phyloP scores from a whole-genome alignment of 805 yeast species.

The Saccharomyces eubayanus region DNA sequence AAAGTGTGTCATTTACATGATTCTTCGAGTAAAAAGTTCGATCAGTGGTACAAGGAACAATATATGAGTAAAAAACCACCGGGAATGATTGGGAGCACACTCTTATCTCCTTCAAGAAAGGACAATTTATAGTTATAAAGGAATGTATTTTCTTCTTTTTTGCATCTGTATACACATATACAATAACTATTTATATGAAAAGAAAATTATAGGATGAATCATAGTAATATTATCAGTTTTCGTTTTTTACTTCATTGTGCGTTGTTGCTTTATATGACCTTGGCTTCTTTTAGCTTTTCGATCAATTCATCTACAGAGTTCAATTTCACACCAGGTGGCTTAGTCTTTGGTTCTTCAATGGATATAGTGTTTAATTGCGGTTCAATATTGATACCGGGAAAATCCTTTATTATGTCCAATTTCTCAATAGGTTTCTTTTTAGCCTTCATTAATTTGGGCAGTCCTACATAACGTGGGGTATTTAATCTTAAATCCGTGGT shows the following conservation, averaged over 20 bases:
- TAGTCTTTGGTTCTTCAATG: slow-evolving; percentile 78
- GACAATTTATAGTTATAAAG: background rate
- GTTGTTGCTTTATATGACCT: slow-evolving; percentile 44
- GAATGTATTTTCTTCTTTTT: background rate
- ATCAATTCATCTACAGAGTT: slow-evolving; percentile 75
- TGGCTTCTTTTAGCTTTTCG: slow-evolving; percentile 64
- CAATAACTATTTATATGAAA: background rate
- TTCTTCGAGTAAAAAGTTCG: slow-evolving; percentile 10
- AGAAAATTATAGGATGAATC: background rate
- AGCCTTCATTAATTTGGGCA: slow-evolving; percentile 97
- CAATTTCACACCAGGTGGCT: slow-evolving; percentile 77
- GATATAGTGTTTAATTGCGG: slow-evolving; percentile 59
- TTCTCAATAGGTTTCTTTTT: slow-evolving; percentile 87
- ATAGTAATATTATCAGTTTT: background rate
- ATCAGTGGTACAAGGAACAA: slow-evolving; percentile 18
- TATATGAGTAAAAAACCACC: slow-evolving; percentile 26
- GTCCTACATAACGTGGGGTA: slow-evolving; percentile 90
- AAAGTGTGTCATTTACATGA: slow-evolving; percentile 12
- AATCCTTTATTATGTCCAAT: slow-evolving; percentile 48
- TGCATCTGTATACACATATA: background rate
- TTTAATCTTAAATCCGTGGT: slow-evolving; percentile 92
- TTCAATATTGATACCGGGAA: slow-evolving; percentile 51
- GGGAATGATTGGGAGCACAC: slow-evolving; percentile 16
- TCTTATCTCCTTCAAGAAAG: slow-evolving; percentile 18
- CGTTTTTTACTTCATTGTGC: background rate